These are phyloP conservation scores for Diaporthe destruens DNA, from an alignment of 2,329 filamentous ascomycete genomes.

Conservation along the genomic window DNA sequence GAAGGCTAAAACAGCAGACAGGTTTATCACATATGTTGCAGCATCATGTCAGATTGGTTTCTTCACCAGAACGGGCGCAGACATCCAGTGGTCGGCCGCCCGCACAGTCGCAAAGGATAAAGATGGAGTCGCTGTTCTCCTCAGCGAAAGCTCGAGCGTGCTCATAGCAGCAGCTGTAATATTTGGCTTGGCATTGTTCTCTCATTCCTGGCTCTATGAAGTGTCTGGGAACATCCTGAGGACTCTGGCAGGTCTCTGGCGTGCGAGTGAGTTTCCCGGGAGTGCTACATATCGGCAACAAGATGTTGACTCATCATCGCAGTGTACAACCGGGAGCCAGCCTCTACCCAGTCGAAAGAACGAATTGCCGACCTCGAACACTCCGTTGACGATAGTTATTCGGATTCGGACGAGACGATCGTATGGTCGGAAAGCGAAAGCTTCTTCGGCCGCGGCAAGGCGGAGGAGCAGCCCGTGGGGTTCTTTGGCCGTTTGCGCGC, in stretches of 20 bases:
- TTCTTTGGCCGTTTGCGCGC: constrained; percentile 7
- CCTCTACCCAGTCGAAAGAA: constrained; percentile 7
- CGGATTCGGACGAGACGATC: constrained; percentile 27
- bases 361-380: constrained; percentile 7
- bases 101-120: constrained; percentile 20
- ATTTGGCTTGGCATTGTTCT: constrained; percentile 22
- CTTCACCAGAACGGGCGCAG: constrained; percentile 23
- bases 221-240: constrained; percentile 27
- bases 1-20: constrained; percentile 7
- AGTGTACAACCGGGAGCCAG: constrained; percentile 6
- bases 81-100: constrained; percentile 25
- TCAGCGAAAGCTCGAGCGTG: constrained; percentile 28
- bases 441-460: constrained; percentile 6
- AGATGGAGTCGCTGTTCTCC: constrained; percentile 26
- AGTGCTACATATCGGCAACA: neutral
- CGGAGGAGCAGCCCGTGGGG: neutral
- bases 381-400: constrained; percentile 6
- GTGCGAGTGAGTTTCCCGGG: constrained; percentile 12
- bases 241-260: constrained; percentile 17
- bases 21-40: constrained; percentile 17
- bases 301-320: neutral
- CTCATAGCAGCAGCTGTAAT: constrained; percentile 22
- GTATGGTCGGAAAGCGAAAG: constrained; percentile 24
- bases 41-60: constrained; percentile 28
- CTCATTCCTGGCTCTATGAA: constrained; percentile 26